phyloP scores from a whole-genome alignment of 208 protist species.

The Novymonas esmeraldas region DNA sequence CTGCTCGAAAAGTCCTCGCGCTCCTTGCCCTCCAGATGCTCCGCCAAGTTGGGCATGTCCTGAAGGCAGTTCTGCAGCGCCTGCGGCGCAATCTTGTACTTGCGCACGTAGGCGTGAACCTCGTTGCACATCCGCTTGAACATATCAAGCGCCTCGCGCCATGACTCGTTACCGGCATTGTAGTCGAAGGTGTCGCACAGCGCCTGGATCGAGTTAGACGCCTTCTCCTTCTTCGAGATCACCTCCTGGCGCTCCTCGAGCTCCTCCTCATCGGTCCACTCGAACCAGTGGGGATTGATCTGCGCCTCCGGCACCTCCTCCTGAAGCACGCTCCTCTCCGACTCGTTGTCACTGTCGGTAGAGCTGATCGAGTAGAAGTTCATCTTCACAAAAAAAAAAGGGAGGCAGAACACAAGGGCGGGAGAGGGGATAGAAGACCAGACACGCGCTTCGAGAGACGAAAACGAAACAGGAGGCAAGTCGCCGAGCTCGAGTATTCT shows the following conservation, averaged over 20 bases:
- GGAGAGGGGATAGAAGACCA: too few species aligned
- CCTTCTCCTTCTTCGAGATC: slow-evolving; percentile 67
- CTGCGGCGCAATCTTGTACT: slow-evolving; percentile 48
- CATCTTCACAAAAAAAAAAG: slow-evolving; percentile 15
- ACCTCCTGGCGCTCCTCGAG: slow-evolving; percentile 56
- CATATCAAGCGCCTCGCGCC: slow-evolving; percentile 31
- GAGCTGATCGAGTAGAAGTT: slow-evolving; percentile 43
- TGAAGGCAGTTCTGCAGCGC: slow-evolving; percentile 53
- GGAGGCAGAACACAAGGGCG: slow-evolving; percentile 13
- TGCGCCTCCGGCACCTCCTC: slow-evolving; percentile 56
- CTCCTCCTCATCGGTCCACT: slow-evolving; percentile 77
- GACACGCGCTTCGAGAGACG: not conserved
- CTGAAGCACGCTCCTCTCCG: slow-evolving; percentile 45
- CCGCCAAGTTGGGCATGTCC: slow-evolving; percentile 51
- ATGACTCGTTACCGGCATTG: slow-evolving; percentile 39
- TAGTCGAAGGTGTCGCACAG: slow-evolving; percentile 63
- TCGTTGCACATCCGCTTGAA: slow-evolving; percentile 43
- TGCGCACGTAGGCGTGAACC: slow-evolving; percentile 31
- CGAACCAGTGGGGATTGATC: slow-evolving; percentile 77
- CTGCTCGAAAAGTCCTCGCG: slow-evolving; percentile 51
- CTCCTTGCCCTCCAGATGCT: slow-evolving; percentile 44
- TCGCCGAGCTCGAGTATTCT: not conserved
- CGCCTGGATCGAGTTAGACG: slow-evolving; percentile 49
- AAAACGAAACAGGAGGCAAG: not conserved
- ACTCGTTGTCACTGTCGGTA: slow-evolving; percentile 62